Conservation (phyloP, 805 yeast genomes). For the Danielia reshetovae region DNA sequence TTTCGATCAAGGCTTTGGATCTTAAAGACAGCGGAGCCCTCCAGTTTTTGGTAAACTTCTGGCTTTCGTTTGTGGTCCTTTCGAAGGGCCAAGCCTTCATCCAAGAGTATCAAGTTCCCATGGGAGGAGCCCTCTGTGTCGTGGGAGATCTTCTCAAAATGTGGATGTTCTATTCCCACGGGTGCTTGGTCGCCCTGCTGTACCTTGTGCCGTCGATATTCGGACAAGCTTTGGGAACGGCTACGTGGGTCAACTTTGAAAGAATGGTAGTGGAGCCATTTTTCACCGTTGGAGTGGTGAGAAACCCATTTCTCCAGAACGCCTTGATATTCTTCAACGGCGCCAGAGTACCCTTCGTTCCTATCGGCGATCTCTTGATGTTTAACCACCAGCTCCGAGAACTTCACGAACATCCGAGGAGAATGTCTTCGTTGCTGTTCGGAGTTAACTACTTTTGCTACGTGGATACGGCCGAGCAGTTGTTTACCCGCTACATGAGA, state of each 20-base stretch:
- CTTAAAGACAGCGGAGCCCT: neutral
- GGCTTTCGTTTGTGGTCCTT: conserved; percentile 9
- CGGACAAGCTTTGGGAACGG: neutral
- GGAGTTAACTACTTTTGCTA: conserved; percentile 11
- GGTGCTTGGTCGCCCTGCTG: conserved; percentile 9
- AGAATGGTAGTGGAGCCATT: neutral
- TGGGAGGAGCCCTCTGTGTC: conserved; percentile 1
- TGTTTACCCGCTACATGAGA: conserved; percentile 6
- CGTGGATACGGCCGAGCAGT: conserved; percentile 7
- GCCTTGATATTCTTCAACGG: neutral
- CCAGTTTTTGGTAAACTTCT: conserved; percentile 11
- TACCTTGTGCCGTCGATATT: conserved; percentile 7
- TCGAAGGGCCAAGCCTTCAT: conserved; percentile 2
- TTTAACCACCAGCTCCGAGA: conserved; percentile 8
- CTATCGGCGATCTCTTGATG: conserved; percentile 7
- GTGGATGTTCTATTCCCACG: conserved; percentile 15
- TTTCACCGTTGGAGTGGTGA: conserved; percentile 4
- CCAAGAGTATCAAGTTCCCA: neutral
- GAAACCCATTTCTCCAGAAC: conserved; percentile 6
- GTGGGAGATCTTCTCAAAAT: conserved; percentile 6
- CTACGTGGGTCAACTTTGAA: neutral
- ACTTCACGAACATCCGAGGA: conserved; percentile 1
- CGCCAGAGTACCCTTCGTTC: conserved; percentile 1
- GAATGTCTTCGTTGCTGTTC: conserved; percentile 6
- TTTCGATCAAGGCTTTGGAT: conserved; percentile 9